These are phyloP conservation scores for Leptomonas pyrrhocoris DNA, from an alignment of 208 protist species.

Conservation along the genomic window DNA sequence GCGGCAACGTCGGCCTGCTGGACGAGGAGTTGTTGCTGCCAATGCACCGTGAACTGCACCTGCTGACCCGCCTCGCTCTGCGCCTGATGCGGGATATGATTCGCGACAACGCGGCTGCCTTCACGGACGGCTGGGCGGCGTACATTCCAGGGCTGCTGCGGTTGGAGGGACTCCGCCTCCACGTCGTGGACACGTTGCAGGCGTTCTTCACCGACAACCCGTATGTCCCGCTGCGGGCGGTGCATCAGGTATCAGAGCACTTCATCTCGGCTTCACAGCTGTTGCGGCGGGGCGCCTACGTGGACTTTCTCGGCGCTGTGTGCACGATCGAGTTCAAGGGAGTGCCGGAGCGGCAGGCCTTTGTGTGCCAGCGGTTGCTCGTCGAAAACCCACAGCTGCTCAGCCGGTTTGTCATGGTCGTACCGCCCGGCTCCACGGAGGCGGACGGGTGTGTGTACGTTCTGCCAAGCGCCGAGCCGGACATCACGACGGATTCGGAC, in stretches of 20 bases:
- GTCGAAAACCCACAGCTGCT: slow-evolving; percentile 56
- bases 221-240: slow-evolving; percentile 32
- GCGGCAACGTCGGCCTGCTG: slow-evolving; percentile 16
- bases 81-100: slow-evolving; percentile 69
- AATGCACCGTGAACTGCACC: slow-evolving; percentile 58
- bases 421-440: slow-evolving; percentile 9
- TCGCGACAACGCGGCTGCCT: slow-evolving; percentile 21
- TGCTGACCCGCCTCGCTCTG: slow-evolving; percentile 59
- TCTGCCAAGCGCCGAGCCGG: slow-evolving; percentile 7
- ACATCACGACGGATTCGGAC: slow-evolving; percentile 10
- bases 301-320: slow-evolving; percentile 57
- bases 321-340: slow-evolving; percentile 61
- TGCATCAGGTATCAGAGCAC: slow-evolving; percentile 51
- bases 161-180: slow-evolving; percentile 56
- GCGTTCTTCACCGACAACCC: slow-evolving; percentile 74
- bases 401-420: slow-evolving; percentile 39
- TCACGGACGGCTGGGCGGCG: slow-evolving; percentile 46
- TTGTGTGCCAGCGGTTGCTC: slow-evolving; percentile 66
- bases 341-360: slow-evolving; percentile 52
- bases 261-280: slow-evolving; percentile 38
- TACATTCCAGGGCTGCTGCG: slow-evolving; percentile 63
- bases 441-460: slow-evolving; percentile 38
- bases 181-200: slow-evolving; percentile 61
- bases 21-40: slow-evolving; percentile 43
- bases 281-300: slow-evolving; percentile 44